Percentiles rank a stretch among this genome's conserved stretches.
phyloP scores from a whole-genome alignment of 148 eudicot species.

The Dianthus caryophyllus region DNA sequence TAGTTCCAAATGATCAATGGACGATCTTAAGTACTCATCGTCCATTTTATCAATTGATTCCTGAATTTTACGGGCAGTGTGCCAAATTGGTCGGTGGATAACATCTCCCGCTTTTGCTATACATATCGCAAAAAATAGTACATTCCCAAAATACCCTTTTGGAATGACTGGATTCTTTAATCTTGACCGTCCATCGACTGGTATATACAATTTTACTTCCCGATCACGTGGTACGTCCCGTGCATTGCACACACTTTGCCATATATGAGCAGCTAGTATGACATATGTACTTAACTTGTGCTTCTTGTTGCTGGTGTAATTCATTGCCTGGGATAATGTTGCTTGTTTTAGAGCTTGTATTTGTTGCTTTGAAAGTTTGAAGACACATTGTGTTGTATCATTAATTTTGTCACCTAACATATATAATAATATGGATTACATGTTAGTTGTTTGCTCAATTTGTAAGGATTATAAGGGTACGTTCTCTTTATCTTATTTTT shows the following conservation, averaged over 20 bases:
- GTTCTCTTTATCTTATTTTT: too few relatives aligned
- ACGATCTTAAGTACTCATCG: slow-evolving; percentile 27
- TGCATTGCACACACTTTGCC: slow-evolving; percentile 27
- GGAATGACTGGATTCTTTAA: slow-evolving; percentile 21
- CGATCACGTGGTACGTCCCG: slow-evolving; percentile 24
- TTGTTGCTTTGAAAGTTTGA: slow-evolving; percentile 23
- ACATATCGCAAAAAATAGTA: slow-evolving; percentile 23
- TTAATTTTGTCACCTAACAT: slow-evolving; percentile 27
- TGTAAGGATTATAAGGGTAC: too few relatives aligned
- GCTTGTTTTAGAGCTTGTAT: slow-evolving; percentile 16
- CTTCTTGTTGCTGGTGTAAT: slow-evolving; percentile 4
- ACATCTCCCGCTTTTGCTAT: slow-evolving; percentile 23
- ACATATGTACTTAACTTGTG: slow-evolving; percentile 25
- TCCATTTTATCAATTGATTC: slow-evolving; percentile 19
- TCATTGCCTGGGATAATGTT: slow-evolving; percentile 11
- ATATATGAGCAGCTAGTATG: slow-evolving; percentile 27
- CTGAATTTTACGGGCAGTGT: slow-evolving; percentile 20
- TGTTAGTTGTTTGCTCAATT: too few relatives aligned
- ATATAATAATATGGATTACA: too few relatives aligned
- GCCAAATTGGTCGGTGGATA: slow-evolving; percentile 24
- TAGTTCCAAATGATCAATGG: slow-evolving; percentile 29
- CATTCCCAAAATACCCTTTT: slow-evolving; percentile 33
- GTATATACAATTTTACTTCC: slow-evolving; percentile 30
- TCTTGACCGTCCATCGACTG: slow-evolving; percentile 28
- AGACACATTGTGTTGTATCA: not conserved